Evolutionary conservation across 257 asterid species (phyloP), one percentile per base, ranked within the genome.

Genomic region (Asclepias syriaca): DNA sequence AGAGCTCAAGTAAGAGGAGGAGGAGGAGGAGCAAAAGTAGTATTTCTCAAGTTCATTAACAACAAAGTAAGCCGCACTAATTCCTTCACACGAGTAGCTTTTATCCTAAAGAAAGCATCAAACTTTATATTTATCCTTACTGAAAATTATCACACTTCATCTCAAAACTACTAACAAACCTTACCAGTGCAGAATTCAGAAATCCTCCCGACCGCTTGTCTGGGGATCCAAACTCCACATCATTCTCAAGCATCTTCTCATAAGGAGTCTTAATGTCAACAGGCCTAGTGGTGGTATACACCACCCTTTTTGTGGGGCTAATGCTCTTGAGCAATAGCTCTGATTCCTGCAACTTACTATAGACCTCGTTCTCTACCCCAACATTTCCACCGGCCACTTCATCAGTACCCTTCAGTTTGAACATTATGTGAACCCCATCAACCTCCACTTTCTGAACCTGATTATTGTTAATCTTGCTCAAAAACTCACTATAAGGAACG

Each of bases 131-230:
- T 34, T 37, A 16, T 64, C 4, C 11, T 64, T 34, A 64, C 50
- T 64, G 7, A 37, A 64, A 68, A 53, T 32, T 48, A 54, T 3
- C 10, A 45, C 72, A 45, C 29, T 48, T 58, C 9, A 3, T 51
- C 21, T 4, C 16, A 22, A 21, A 53, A 64, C 18, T 6, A 78
- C 67, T 48, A 76, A 53, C 61, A 65, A 72, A 80, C 79, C 97
- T 88, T 85, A 92, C 99, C 99, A 92, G 77, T 43, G 97, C 98
- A 69, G 98, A 88, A 75, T 90, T 90, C 85, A 95, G 72, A 85
- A 95, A 87, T 53, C 98, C 98, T 39, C 99, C 99, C 54, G 99
- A 88, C 85, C 96, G 86, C 88, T 92, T 95, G 82, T 95, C 97
- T 1, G 97, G 99, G 22, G 97, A 95, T 55, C 99, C 97, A 82